phyloP scores from a whole-genome alignment of 345 rosid species.

The Populus tremula region DNA sequence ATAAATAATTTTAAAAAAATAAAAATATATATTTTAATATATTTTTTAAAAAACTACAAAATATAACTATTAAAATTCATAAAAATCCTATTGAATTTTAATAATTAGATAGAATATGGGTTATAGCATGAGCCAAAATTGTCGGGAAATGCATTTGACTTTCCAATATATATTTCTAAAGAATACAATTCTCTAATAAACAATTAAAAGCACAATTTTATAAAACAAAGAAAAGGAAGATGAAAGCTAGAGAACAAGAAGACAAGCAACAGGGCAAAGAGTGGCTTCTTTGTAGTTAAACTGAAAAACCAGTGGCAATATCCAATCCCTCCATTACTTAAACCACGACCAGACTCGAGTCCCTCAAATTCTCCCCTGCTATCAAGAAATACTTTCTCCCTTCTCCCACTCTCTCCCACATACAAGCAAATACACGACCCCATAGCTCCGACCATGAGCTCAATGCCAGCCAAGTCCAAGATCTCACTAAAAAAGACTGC shows the following conservation, averaged over 20 bases:
- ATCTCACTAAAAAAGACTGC: constrained; percentile 10
- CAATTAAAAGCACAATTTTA: neutral
- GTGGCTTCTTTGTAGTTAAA: constrained; percentile 42
- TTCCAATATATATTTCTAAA: neutral
- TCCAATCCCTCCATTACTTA: constrained; percentile 39
- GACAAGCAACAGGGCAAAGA: constrained; percentile 6
- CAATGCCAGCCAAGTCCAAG: constrained; percentile 34
- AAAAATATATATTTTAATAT: too few relatives aligned
- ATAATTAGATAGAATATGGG: too few relatives aligned
- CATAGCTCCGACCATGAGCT: constrained; percentile 9
- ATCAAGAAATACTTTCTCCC: neutral
- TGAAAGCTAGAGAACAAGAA: neutral
- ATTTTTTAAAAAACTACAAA: too few relatives aligned
- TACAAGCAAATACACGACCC: neutral
- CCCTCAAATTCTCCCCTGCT: neutral
- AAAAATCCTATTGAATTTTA: too few relatives aligned
- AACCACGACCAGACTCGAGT: constrained; percentile 12
- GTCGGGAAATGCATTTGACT: neutral
- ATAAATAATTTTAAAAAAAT: too few relatives aligned
- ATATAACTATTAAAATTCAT: too few relatives aligned
- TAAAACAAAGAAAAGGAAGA: neutral
- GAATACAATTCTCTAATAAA: neutral
- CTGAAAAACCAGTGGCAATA: constrained; percentile 22
- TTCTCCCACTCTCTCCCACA: neutral
- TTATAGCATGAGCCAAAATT: too few relatives aligned